Base-by-base conservation (phyloP, 306 rosid genomes). In the Glycine soja region DNA sequence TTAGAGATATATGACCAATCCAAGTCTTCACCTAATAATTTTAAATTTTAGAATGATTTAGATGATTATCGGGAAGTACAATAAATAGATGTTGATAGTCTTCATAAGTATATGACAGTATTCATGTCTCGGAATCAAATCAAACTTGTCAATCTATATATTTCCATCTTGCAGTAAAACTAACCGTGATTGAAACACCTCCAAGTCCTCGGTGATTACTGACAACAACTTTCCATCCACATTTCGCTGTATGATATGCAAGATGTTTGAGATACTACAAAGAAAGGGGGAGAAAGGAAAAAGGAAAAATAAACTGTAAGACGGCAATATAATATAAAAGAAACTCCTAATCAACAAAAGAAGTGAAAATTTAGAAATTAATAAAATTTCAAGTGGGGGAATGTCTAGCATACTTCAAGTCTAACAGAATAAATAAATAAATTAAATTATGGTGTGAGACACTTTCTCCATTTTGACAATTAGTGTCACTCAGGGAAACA, bases 151-250 rank as follows among this genome's bases (percentile, higher is more conserved):
- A 64, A 45, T 51, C 70, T 10, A 80, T 15, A 70, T 69, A 70
- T 54, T 77, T 57, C 34, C 63, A 82, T 57, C 38, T 59, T 45
- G 72, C 66, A 70, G 54, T 80, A 82, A 78, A 68, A 78, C 99
- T 90, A 82, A 95, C 99, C 69, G 99, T 95, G 69, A 95, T 83
- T 69, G 99, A 88, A 85, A 95, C 91, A 72, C 98, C 99, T 57
- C 99, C 99, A 76, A 93, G 73, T 48, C 99, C 99, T 80, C 99
- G 88, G 86, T 93, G 99, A 82, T 95, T 95, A 88, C 92, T 80
- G 67, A 95, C 78, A 64, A 93, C 93, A 58, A 90, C 90, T 70
- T 92, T 84, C 99, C 99, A 95, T 72, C 99, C 98, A 46, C 83
- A 87, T 84, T 84, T 90, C 1, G 93, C 97, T 8, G 91, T 89